Evolutionary conservation across 2,329 filamentous ascomycete genomes (phyloP).

Genomic region (Clarireedia sp.): DNA sequence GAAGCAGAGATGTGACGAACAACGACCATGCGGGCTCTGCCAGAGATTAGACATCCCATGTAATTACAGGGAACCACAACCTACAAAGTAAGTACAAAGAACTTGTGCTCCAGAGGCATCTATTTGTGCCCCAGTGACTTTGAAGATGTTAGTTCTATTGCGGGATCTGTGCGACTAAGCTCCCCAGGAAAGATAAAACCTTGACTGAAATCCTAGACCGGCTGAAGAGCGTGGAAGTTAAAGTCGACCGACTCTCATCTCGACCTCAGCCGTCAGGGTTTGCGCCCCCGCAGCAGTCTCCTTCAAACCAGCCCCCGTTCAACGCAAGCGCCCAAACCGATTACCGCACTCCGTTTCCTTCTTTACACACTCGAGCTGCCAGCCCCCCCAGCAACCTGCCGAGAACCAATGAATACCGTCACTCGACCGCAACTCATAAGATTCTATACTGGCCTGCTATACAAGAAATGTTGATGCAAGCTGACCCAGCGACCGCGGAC

Average conservation of each 20-base stretch:
- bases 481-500: conserved; percentile 27
- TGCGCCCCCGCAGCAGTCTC: conserved; percentile 21
- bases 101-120: no score
- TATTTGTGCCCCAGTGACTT: no score
- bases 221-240: conserved; percentile 45
- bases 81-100: conserved; percentile 48
- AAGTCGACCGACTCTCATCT: conserved; percentile 39
- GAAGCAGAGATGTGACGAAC: conserved; percentile 59
- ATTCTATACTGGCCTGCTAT: conserved; percentile 44
- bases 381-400: conserved; percentile 12
- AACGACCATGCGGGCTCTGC: conserved; percentile 52
- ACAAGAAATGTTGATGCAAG: conserved; percentile 33
- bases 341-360: conserved; percentile 21
- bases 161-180: conserved; percentile 6
- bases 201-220: conserved; percentile 52
- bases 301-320: conserved; percentile 22
- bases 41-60: conserved; percentile 50
- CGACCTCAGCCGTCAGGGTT: conserved; percentile 12
- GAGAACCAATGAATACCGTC: conserved; percentile 20
- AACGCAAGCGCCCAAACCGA: conserved; percentile 10
- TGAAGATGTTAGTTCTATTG: neutral
- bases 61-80: conserved; percentile 50
- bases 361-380: conserved; percentile 5
- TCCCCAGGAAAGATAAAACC: conserved; percentile 52
- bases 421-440: conserved; percentile 38